Base-by-base conservation (phyloP, 768 basidiomycete genomes). In the Collybia nuda region DNA sequence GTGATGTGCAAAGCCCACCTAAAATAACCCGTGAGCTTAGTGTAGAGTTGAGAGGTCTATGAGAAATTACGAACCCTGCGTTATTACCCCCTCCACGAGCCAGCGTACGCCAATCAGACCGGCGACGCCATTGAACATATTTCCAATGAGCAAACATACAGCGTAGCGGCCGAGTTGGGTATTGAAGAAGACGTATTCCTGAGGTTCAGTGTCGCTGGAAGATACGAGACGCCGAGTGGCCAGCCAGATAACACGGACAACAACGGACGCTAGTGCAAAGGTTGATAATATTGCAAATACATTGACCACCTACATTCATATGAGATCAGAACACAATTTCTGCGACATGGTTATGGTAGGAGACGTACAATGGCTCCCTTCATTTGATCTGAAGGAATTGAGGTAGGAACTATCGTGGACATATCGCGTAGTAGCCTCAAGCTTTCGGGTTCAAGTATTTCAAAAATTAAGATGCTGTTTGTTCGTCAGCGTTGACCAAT, bases 161-260 rank as follows among this genome's bases (percentile, higher is more conserved):
- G 79, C 77, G 62, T 88, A 88, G 44, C 79, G 76, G 1, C 88
- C 88, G 12, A 88, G 76, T 54, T 86, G 86, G 6, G 86, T 86
- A 50, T 78, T 76, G 65, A 90, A 87, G 65, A 89, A 88, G 52
- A 81, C 68, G 37, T 75, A 79, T 63, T 82, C 81, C 26, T 68
- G 67, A 15, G 74, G 60, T 51, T 63, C 60, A 23, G 58, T 43
- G 15, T 51, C 55, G 26, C 62, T 54, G 29, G 48, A 59, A 26
- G 55, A 60, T 50, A 72, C 56, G 52, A 65, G 56, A 28, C 69
- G 65, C 46, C 63, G 63, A 21, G 76, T 28, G 37, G 71, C 77
- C 38, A 84, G 64, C 69, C 76, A 84, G 41, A 73, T 53, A 32
- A 77, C 69, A 50, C 82, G 77, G 24, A 74, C 48, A 48, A 68